Evolutionary conservation across 2,329 filamentous ascomycete species (phyloP).

Genomic region (Nothophoma quercina): DNA sequence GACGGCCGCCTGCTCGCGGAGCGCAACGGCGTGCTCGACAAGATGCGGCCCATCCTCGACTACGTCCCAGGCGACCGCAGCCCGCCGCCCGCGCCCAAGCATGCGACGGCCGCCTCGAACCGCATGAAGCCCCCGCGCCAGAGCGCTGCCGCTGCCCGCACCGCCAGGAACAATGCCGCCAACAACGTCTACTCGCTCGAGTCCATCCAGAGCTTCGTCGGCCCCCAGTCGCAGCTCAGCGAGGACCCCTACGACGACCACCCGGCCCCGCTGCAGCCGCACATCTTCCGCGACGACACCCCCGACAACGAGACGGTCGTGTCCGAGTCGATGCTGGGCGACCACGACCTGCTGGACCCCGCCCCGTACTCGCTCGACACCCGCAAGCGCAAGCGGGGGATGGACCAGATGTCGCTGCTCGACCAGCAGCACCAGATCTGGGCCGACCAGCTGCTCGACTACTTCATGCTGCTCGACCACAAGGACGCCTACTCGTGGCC

Average conservation of each 20-base stretch:
- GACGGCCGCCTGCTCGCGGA: slow-evolving; percentile 82
- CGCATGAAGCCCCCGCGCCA: slow-evolving; percentile 81
- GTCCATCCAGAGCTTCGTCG: slow-evolving; percentile 27
- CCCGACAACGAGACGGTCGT: slow-evolving; percentile 84
- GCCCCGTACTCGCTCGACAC: slow-evolving; percentile 64
- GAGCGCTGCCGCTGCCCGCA: slow-evolving; percentile 63
- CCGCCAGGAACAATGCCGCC: slow-evolving; percentile 39
- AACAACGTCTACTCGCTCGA: slow-evolving; percentile 39
- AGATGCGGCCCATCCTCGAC: slow-evolving; percentile 87
- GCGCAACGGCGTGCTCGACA: slow-evolving; percentile 85
- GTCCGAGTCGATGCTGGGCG: slow-evolving; percentile 83
- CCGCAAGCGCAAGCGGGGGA: slow-evolving; percentile 79
- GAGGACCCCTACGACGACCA: slow-evolving; percentile 71
- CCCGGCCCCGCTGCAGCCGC: slow-evolving; percentile 60
- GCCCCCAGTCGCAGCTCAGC: slow-evolving; percentile 44
- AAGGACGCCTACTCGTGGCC: slow-evolving; percentile 75
- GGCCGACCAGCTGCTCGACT: slow-evolving; percentile 91
- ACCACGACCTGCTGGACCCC: slow-evolving; percentile 79
- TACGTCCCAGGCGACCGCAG: slow-evolving; percentile 84
- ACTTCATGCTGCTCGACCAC: slow-evolving; percentile 87
- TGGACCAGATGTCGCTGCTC: slow-evolving; percentile 68
- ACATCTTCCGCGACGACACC: slow-evolving; percentile 76
- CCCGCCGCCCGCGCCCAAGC: slow-evolving; percentile 91
- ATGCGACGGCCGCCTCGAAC: slow-evolving; percentile 73
- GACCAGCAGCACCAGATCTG: slow-evolving; percentile 91